Evolutionary conservation across 176 grass and related monocot genomes (phyloP), one percentile per base, ranked within the genome.

Genomic region (Phyllostachys edulis): DNA sequence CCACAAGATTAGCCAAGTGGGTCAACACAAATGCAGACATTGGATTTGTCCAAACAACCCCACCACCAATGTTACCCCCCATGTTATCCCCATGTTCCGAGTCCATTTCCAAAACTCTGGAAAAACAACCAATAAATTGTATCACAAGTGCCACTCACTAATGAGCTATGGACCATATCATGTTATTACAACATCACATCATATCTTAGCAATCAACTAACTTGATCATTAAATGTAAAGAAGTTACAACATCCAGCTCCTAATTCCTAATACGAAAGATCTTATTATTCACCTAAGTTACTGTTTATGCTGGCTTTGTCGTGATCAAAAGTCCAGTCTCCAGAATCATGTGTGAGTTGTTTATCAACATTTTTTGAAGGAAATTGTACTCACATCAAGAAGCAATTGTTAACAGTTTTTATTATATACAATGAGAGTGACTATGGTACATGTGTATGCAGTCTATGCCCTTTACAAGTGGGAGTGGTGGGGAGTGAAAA

Each of bases 321-420:
- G 2, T 23, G 24, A 24, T 16, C 4, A 80, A 3, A 13, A 75
- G 26, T 47, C 46, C 46, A 63, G 12, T 13, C 26, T 63, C 13
- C 61, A 80, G 21, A 80, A 80, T 26, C 32, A 80, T 41, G 78
- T 29, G 17, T 69, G 65, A 67, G 20, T 77, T 83, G 12, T 46
- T 47, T 67, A 21, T 68, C 37, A 52, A 38, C 2, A 73, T 41
- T 24, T 70, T 24, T 24, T 14, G 12, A 50, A 38, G 52, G 21
- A 76, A 60, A 17, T 18, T 38, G 39, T 56, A 61, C 26, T 61
- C 9, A 8, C 64, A 83, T 63, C 40, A 57, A 87, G 17, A 81
- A 54, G 15, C 39, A 81, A 4, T 9, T 46, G 34, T 10, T 57
- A 50, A 15, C n/a, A n/a, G n/a, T n/a, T n/a, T n/a, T n/a, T n/a